Evolutionary conservation across 768 basidiomycete species (phyloP), one percentile per base, ranked within the genome.

Genomic region (Mycena leptocephala): DNA sequence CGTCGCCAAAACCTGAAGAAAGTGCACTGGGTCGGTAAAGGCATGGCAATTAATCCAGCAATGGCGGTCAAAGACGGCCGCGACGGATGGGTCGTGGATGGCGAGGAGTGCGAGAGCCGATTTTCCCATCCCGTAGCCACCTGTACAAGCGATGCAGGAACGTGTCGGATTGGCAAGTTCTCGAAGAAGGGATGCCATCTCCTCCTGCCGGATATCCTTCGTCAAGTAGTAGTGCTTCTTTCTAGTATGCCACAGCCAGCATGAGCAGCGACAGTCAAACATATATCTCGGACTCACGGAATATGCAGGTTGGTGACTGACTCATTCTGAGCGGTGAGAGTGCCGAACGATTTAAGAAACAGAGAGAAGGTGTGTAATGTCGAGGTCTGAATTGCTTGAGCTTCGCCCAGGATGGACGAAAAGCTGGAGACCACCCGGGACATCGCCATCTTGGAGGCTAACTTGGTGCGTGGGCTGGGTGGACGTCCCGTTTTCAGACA

Each of bases 61-160:
- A 55, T 51, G 66, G n/a, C 33, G 66, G 51, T 55, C 13, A 55
- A 67, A 67, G 32, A 28, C n/a, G 6, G 14, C 51, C 32, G 16
- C 22, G 20, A 67, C 18, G 16, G 33, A 55, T 39, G 22, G 32
- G 66, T 67, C 32, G 35, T 67, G 66, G 13, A 67, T 67, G 7
- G 66, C 33, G 20, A 67, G 16, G 32, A 67, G 51, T 24, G 48
- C 66, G 32, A 67, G 10, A 53, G 66, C n/a, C 66, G 66, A 53
- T 26, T 67, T 67, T 35, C 66, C 66, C 66, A 67, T 67, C 35
- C 66, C 66, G 51, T 67, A 67, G 66, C 66, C 66, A 39, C 66
- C 66, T 67, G n/a, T 67, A n/a, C 66, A 67, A 20, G 66, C 66
- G 32, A 67, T 53, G 51, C 66, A 67, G 9, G 66, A 67, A 20